Evolutionary conservation across 169 alveolate genomes (phyloP), one percentile per base, ranked within the genome.

Genomic region (Plasmodium falciparum): DNA sequence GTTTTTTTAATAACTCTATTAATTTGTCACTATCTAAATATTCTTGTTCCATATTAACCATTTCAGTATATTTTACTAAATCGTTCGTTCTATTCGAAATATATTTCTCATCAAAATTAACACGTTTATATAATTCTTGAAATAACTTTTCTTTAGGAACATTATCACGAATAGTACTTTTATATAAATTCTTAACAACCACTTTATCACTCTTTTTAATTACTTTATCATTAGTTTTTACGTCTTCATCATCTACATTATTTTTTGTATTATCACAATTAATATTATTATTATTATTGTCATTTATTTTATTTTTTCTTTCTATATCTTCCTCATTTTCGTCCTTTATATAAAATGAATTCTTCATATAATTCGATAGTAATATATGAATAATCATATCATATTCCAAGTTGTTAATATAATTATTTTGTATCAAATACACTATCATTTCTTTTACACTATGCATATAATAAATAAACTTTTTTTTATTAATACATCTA

Each of bases 1-100:
- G 91, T 39, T 91, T 89, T 43, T 96, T 92, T 73, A 95, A 88
- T 74, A 97, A 75, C 45, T 89, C 91, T 63, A 94, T 58, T 58
- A 94, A 74, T 13, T 88, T 86, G n/a, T 75, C 94, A 8, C 96
- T 92, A 56, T 92, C 94, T 74, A 94, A 62, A 85, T 88, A 92
- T 17, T 92, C 95, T 62, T 83, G 91, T 39, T 67, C 67, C n/a
- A 74, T 13, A 67, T 92, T 85, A 52, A 89, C 92, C 33, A 88
- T 72, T 70, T 83, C 91, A 5, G 92, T 88, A 73, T 88, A 88
- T 29, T 88, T 70, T 15, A 88, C 88, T 61, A 88, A 66, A 59
- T 72, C 88, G 45, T 88, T 73, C 5, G 92, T 54, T 29, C 67
- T 72, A 26, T 88, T 88, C 33, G 58, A 24, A 17, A 43, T 56